phyloP scores from a whole-genome alignment of 1,139 yeast species.

The Diutina ranongensis region DNA sequence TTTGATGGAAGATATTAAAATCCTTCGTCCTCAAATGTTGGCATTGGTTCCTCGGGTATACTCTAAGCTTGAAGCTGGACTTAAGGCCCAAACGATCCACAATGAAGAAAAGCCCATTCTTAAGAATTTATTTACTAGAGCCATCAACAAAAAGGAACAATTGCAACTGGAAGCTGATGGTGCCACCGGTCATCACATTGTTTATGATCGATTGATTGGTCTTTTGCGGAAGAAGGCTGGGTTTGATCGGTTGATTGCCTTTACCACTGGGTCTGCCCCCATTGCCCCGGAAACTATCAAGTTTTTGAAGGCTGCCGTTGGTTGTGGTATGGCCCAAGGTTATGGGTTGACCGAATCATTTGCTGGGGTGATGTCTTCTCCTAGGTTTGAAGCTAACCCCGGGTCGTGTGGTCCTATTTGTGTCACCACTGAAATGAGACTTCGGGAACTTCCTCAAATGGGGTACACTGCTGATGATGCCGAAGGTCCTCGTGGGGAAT shows the following conservation, averaged over 20 bases:
- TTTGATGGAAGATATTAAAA: slow-evolving; percentile 26
- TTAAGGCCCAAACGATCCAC: slow-evolving; percentile 14
- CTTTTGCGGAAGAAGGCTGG: slow-evolving; percentile 26
- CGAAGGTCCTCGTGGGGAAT: slow-evolving; percentile 27
- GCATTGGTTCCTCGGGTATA: slow-evolving; percentile 17
- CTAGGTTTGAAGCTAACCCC: slow-evolving; percentile 22
- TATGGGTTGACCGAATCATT: slow-evolving; percentile 37
- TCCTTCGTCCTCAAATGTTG: slow-evolving; percentile 20
- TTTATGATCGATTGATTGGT: slow-evolving; percentile 20
- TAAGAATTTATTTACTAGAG: slow-evolving; percentile 17
- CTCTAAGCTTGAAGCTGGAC: slow-evolving; percentile 16
- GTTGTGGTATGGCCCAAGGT: slow-evolving; percentile 30
- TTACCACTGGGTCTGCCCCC: slow-evolving; percentile 34
- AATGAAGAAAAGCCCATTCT: slow-evolving; percentile 18
- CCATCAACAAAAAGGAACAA: slow-evolving; percentile 21
- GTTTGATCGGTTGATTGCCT: slow-evolving; percentile 17
- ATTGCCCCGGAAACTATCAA: slow-evolving; percentile 29
- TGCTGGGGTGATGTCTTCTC: slow-evolving; percentile 27
- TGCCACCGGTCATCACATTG: slow-evolving; percentile 17
- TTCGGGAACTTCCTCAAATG: slow-evolving; percentile 15
- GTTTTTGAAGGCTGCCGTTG: slow-evolving; percentile 29
- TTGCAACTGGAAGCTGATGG: slow-evolving; percentile 22
- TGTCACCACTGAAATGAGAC: slow-evolving; percentile 23
- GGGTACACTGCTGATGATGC: slow-evolving; percentile 7
- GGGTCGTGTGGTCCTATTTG: slow-evolving; percentile 31